Evolutionary conservation across 1,284 basidiomycete genomes (phyloP).

Genomic region (Veloporphyrellus conicus): DNA sequence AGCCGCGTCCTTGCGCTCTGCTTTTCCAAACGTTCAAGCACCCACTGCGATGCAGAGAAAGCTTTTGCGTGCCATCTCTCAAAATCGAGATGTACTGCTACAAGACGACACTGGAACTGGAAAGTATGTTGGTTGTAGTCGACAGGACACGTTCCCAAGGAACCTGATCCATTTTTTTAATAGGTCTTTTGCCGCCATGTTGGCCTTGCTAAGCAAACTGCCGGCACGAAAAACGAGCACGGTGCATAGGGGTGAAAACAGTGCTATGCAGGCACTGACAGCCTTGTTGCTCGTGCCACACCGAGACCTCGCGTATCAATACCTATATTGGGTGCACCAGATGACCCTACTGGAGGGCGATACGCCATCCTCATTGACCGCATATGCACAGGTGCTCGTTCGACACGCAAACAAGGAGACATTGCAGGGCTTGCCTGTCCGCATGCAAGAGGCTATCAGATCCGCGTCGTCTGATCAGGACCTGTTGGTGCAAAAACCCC

Average conservation of each 20-base stretch:
- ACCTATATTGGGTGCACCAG: slow-evolving; percentile 61
- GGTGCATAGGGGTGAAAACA: neutral
- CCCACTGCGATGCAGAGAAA: slow-evolving; percentile 58
- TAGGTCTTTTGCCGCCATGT: slow-evolving; percentile 66
- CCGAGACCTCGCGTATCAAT: slow-evolving; percentile 67
- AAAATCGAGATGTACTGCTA: slow-evolving; percentile 57
- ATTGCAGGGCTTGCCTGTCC: slow-evolving; percentile 22
- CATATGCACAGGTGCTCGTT: slow-evolving; percentile 58
- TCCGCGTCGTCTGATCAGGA: slow-evolving; percentile 38
- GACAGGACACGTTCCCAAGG: neutral
- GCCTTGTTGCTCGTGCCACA: slow-evolving; percentile 71
- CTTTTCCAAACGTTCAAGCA: slow-evolving; percentile 57
- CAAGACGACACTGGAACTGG: slow-evolving; percentile 70
- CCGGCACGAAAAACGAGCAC: slow-evolving; percentile 24
- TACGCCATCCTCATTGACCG: slow-evolving; percentile 32
- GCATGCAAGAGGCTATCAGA: slow-evolving; percentile 31
- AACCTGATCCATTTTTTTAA: slow-evolving; percentile 1
- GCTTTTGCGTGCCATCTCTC: slow-evolving; percentile 59
- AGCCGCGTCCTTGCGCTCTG: slow-evolving; percentile 44
- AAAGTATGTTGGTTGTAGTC: slow-evolving; percentile 54
- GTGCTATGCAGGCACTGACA: slow-evolving; percentile 33
- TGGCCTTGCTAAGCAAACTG: slow-evolving; percentile 61
- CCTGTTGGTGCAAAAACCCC: slow-evolving; percentile 43
- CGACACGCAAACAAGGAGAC: slow-evolving; percentile 38
- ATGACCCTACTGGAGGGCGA: slow-evolving; percentile 39